phyloP scores from a whole-genome alignment of 139 green algal species.

The Chlorella sp. region DNA sequence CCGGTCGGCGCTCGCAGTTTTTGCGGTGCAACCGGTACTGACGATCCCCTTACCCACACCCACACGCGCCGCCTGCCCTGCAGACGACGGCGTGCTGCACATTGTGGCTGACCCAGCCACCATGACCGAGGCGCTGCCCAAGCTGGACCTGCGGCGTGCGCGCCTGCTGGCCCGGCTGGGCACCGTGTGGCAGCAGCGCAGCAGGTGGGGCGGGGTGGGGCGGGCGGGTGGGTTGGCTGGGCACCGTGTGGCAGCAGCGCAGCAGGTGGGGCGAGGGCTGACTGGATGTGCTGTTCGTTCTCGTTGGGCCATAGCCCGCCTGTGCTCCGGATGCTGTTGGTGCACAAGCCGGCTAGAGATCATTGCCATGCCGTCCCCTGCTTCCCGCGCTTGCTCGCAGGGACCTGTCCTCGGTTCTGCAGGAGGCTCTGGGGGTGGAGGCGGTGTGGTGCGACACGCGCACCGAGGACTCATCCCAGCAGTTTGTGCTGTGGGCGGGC shows the following conservation, averaged over 20 bases:
- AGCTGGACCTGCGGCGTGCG: slow-evolving; percentile 75
- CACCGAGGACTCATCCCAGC: slow-evolving; percentile 72
- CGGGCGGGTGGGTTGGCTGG: slow-evolving; percentile 35
- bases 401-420: slow-evolving; percentile 67
- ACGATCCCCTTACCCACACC: no score
- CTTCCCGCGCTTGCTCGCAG: background rate
- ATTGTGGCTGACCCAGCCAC: slow-evolving; percentile 58
- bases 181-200: slow-evolving; percentile 73
- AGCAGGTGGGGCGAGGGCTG: slow-evolving; percentile 43
- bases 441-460: slow-evolving; percentile 84
- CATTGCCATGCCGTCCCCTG: no score
- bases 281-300: no score
- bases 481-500: slow-evolving; percentile 91
- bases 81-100: slow-evolving; percentile 79
- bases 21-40: no score
- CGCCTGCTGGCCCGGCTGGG: slow-evolving; percentile 72
- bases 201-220: slow-evolving; percentile 41
- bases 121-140: slow-evolving; percentile 54
- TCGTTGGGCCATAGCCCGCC: no score
- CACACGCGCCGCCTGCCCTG: background rate
- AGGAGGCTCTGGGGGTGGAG: slow-evolving; percentile 75
- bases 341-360: no score
- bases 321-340: no score
- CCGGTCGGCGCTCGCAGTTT: no score
- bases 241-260: slow-evolving; percentile 74